Evolutionary conservation across 345 rosid species (phyloP).

Genomic region (Carallia pectinifolia): DNA sequence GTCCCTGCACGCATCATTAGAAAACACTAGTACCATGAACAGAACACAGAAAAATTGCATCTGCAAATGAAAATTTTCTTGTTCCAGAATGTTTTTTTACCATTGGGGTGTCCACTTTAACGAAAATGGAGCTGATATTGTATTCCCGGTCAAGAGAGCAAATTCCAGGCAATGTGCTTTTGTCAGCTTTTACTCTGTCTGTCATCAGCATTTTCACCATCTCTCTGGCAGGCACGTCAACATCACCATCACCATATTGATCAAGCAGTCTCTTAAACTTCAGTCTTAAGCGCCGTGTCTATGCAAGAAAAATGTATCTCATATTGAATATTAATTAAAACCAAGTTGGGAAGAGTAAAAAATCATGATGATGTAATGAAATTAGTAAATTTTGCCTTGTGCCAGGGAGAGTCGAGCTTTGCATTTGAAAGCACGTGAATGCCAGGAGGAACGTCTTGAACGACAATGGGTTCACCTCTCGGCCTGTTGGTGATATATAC

Average conservation of each 20-base stretch:
- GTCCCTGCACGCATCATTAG: slow-evolving; percentile 33
- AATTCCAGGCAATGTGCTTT: slow-evolving; percentile 51
- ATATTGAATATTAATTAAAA: neutral
- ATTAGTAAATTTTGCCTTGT: slow-evolving; percentile 30
- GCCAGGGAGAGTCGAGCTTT: slow-evolving; percentile 59
- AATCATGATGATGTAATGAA: neutral
- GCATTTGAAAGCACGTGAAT: slow-evolving; percentile 62
- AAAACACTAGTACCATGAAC: neutral
- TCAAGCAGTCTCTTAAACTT: slow-evolving; percentile 43
- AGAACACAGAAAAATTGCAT: neutral
- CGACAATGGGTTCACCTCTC: slow-evolving; percentile 31
- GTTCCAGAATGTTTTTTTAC: slow-evolving; percentile 25
- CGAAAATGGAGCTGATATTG: slow-evolving; percentile 49
- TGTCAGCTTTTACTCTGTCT: slow-evolving; percentile 50
- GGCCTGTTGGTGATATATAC: slow-evolving; percentile 55
- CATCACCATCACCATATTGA: slow-evolving; percentile 30
- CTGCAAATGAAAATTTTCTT: neutral
- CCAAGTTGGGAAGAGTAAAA: neutral
- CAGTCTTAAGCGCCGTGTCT: slow-evolving; percentile 46
- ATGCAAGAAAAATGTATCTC: slow-evolving; percentile 2
- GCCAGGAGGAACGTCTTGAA: slow-evolving; percentile 61
- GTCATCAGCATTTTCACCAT: slow-evolving; percentile 52
- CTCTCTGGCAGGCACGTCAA: slow-evolving; percentile 40
- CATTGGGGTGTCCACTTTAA: slow-evolving; percentile 56
- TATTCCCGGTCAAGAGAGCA: slow-evolving; percentile 57